phyloP scores from a whole-genome alignment of 2,329 filamentous ascomycete species.

The Colletotrichum neosansevieriae region DNA sequence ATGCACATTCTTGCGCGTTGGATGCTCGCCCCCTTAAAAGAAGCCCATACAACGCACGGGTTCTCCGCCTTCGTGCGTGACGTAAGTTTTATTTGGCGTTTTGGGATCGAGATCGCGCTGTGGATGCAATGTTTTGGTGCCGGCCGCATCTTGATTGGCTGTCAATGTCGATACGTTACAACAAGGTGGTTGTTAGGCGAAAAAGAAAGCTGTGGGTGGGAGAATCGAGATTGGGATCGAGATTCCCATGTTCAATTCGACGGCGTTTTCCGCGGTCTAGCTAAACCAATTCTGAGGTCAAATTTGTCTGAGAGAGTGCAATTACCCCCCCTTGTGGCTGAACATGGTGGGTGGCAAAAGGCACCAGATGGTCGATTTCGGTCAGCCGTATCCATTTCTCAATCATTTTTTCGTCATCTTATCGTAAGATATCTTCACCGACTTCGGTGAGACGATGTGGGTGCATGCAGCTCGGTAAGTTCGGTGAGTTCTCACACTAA shows the following conservation, averaged over 20 bases:
- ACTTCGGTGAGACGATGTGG: too few species aligned
- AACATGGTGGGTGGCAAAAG: too few species aligned
- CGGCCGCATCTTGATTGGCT: not conserved
- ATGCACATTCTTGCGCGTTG: too few species aligned
- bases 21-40: too few species aligned
- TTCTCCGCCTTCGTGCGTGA: not conserved
- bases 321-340: too few species aligned
- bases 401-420: not conserved
- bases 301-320: too few species aligned
- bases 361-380: too few species aligned
- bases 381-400: not conserved
- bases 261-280: not conserved
- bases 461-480: too few species aligned
- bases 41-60: not conserved
- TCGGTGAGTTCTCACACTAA: too few species aligned
- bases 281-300: too few species aligned
- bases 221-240: constrained; percentile 12
- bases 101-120: constrained; percentile 3
- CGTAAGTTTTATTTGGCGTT: constrained; percentile 5
- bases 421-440: not conserved
- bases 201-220: not conserved
- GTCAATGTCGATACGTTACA: not conserved
- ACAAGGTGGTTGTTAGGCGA: not conserved
- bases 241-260: not conserved
- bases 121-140: not conserved